Conservation (phyloP, 2,329 filamentous ascomycete genomes). For the Orbilia quercus region DNA sequence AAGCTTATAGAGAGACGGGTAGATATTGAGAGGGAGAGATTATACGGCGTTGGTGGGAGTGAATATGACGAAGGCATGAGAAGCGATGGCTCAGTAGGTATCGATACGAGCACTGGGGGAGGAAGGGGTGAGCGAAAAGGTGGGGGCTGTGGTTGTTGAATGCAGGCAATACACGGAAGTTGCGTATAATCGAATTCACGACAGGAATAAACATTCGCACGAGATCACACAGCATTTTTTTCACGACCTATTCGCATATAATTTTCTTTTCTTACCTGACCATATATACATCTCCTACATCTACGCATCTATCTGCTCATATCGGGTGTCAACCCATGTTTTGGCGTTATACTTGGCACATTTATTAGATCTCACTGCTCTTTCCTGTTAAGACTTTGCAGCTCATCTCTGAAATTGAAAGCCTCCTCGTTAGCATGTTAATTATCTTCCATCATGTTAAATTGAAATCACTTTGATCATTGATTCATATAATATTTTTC, state of each 20-base stretch:
- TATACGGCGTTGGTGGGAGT: conserved; percentile 44
- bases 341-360: background rate
- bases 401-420: too few relatives aligned
- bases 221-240: too few relatives aligned
- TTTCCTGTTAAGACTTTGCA: background rate
- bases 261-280: conserved; percentile 11
- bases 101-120: conserved; percentile 11
- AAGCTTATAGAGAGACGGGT: conserved; percentile 77
- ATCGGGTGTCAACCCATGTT: background rate
- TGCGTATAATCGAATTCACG: background rate
- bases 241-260: too few relatives aligned
- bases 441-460: too few relatives aligned
- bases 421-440: too few relatives aligned
- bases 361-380: background rate
- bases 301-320: too few relatives aligned
- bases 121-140: conserved; percentile 38
- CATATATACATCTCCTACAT: too few relatives aligned
- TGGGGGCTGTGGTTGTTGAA: conserved; percentile 38
- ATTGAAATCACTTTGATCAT: background rate
- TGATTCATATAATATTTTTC: background rate
- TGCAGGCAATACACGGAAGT: background rate
- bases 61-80: conserved; percentile 45
- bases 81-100: conserved; percentile 45
- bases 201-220: too few relatives aligned
- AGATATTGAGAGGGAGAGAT: conserved; percentile 58